Evolutionary conservation across 176 grass and related monocot species (phyloP).

Genomic region (Urochloa ruziziensis): DNA sequence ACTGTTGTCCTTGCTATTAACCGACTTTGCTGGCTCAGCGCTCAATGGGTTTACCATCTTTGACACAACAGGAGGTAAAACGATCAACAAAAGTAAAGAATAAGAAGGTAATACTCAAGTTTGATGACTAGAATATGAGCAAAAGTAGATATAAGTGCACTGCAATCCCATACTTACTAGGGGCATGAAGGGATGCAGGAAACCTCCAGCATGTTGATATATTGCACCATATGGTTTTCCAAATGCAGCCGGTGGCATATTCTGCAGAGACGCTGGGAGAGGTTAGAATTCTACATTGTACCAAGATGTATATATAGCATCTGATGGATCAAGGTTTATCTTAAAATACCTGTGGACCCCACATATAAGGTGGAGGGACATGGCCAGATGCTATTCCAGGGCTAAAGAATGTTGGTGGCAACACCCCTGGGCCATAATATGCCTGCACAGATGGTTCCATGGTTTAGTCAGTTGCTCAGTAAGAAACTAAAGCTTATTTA

Average conservation of each 20-base stretch:
- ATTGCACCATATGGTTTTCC: conserved; percentile 67
- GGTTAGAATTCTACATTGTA: background rate
- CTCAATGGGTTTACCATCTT: conserved; percentile 75
- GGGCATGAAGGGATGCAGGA: conserved; percentile 57
- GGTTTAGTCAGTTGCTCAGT: conserved; percentile 8
- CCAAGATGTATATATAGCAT: background rate
- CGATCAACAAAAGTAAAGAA: conserved; percentile 15
- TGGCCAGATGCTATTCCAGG: conserved; percentile 48
- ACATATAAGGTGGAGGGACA: conserved; percentile 64
- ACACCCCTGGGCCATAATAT: conserved; percentile 82
- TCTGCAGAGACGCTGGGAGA: conserved; percentile 22
- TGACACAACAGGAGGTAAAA: background rate
- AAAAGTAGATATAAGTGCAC: background rate
- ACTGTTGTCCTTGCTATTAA: conserved; percentile 56
- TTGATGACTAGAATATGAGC: background rate
- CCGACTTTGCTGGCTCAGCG: conserved; percentile 59
- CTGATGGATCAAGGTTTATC: conserved; percentile 5
- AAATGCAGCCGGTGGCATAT: conserved; percentile 54
- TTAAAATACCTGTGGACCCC: conserved; percentile 73
- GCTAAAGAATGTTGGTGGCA: conserved; percentile 60
- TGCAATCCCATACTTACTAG: conserved; percentile 50
- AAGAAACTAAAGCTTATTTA: background rate
- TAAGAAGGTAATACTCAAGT: background rate
- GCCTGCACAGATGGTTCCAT: conserved; percentile 42
- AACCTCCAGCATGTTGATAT: conserved; percentile 65